Evolutionary conservation across 1,284 basidiomycete species (phyloP).

Genomic region (Coniferiporia weirii): DNA sequence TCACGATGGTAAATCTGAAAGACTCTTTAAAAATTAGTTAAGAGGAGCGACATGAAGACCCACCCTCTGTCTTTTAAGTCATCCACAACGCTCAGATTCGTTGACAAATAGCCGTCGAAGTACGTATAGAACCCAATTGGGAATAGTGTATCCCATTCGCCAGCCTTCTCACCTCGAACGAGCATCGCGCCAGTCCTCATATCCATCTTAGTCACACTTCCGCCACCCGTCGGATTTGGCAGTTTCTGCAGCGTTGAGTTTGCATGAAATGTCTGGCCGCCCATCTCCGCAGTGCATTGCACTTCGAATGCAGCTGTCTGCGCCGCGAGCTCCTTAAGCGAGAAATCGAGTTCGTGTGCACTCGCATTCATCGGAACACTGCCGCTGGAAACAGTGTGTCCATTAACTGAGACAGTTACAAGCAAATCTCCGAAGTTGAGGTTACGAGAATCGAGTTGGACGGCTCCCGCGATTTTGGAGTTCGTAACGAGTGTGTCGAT

Average conservation of each 20-base stretch:
- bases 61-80: slow-evolving; percentile 60
- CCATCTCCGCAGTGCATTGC: neutral
- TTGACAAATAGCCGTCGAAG: slow-evolving; percentile 53
- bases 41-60: slow-evolving; percentile 13
- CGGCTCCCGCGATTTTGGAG: slow-evolving; percentile 41
- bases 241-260: slow-evolving; percentile 49
- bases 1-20: slow-evolving; percentile 31
- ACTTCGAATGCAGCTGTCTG: slow-evolving; percentile 18
- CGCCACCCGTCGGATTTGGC: slow-evolving; percentile 42
- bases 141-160: slow-evolving; percentile 53
- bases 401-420: slow-evolving; percentile 41
- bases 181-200: slow-evolving; percentile 61
- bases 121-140: slow-evolving; percentile 72
- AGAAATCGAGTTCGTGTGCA: slow-evolving; percentile 46
- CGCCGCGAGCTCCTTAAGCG: slow-evolving; percentile 41
- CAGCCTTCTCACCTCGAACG: slow-evolving; percentile 45
- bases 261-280: slow-evolving; percentile 39
- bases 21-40: slow-evolving; percentile 1
- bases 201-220: slow-evolving; percentile 46
- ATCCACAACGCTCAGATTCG: slow-evolving; percentile 51
- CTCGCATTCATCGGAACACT: slow-evolving; percentile 49
- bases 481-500: slow-evolving; percentile 55
- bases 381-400: slow-evolving; percentile 35
- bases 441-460: slow-evolving; percentile 21
- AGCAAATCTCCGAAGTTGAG: slow-evolving; percentile 23